A percentile compares a stretch with the other conserved stretches of the same genome.
These are phyloP conservation scores for Beta lomatogona DNA, from an alignment of 179 eudicot species.

Conservation along the genomic window DNA sequence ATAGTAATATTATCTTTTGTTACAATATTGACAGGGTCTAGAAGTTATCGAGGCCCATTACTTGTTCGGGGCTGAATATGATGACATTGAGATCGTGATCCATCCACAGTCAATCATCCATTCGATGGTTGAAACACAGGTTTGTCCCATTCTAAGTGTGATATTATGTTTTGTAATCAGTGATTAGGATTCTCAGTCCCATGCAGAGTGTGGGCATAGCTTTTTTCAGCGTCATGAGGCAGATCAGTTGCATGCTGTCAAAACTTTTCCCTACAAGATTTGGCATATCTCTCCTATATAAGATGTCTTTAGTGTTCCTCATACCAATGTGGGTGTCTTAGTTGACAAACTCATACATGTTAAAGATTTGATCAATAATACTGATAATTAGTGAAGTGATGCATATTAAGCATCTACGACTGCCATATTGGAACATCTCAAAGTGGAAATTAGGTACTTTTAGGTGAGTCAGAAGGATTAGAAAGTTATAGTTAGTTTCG, in stretches of 20 bases:
- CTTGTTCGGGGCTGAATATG: constrained; percentile 91
- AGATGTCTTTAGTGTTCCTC: not conserved
- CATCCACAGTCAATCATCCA: constrained; percentile 98
- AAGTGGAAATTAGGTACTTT: not conserved
- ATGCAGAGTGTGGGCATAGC: not conserved
- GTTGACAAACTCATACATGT: not conserved
- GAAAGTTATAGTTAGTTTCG: not conserved
- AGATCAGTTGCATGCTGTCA: not conserved
- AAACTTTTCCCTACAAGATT: not conserved
- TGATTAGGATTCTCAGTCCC: not conserved
- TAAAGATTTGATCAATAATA: not conserved
- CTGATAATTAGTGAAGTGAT: not conserved
- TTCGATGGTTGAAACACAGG: constrained; percentile 99
- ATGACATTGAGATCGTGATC: constrained; percentile 88
- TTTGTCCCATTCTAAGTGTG: constrained; percentile 25
- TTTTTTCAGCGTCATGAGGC: not conserved
- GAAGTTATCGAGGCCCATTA: constrained; percentile 99
- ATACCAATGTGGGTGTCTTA: not conserved
- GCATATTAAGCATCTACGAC: not conserved
- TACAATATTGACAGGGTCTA: constrained; percentile 64
- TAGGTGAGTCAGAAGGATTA: not conserved
- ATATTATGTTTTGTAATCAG: not conserved
- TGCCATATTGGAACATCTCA: not conserved
- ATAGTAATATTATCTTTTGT: not conserved
- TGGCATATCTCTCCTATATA: not conserved